Evolutionary conservation across 768 basidiomycete species (phyloP).

Genomic region (Boletus rex-veris): DNA sequence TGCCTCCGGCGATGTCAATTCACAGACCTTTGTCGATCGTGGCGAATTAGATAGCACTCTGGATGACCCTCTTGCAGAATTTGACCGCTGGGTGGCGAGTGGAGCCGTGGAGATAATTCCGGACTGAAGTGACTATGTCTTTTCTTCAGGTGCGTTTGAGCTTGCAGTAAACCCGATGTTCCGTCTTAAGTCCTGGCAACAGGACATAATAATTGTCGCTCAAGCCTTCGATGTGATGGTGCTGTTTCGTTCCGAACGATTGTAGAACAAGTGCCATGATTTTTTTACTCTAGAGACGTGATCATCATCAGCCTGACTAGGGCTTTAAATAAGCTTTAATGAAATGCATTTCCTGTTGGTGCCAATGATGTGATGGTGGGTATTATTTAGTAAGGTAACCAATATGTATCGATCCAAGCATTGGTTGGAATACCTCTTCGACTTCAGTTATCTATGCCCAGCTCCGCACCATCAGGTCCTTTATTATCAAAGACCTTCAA

Average conservation of each 20-base stretch:
- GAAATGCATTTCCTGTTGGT: not conserved
- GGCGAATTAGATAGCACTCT: constrained; percentile 8
- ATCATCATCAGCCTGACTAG: not conserved
- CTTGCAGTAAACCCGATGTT: not conserved
- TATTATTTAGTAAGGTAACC: not conserved
- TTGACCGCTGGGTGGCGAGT: constrained; percentile 68
- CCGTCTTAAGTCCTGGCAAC: no score
- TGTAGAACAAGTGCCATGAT: not conserved
- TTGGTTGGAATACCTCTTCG: not conserved
- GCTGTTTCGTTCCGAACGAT: not conserved
- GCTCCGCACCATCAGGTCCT: constrained; percentile 8
- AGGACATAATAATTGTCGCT: not conserved
- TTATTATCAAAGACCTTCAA: constrained; percentile 59
- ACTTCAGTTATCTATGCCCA: not conserved
- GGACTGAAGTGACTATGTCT: constrained; percentile 10
- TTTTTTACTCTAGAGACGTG: not conserved
- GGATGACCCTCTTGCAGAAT: constrained; percentile 57
- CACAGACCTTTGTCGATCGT: not conserved
- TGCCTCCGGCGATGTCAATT: not conserved
- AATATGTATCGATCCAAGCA: not conserved
- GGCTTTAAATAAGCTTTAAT: not conserved
- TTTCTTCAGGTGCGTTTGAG: not conserved
- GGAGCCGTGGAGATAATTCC: constrained; percentile 53
- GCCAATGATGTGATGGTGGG: no score
- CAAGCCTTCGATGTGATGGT: not conserved